phyloP scores from a whole-genome alignment of 1,284 basidiomycete species.

The Sanguinoderma infundibulare region DNA sequence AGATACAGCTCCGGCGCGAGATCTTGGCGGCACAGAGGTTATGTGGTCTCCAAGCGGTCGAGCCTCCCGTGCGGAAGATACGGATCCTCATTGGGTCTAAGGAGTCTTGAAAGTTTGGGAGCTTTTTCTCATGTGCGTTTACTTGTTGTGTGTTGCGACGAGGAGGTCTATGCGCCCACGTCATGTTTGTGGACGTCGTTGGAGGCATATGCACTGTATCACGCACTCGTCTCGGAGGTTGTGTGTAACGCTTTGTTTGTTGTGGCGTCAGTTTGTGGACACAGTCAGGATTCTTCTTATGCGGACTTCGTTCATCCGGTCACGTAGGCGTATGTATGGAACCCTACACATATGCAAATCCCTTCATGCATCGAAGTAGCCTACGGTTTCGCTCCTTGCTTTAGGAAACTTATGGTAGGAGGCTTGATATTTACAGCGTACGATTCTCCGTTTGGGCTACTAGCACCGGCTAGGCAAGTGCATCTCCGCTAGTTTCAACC shows the following conservation, averaged over 20 bases:
- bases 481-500: background rate
- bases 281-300: background rate
- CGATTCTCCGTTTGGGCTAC: background rate
- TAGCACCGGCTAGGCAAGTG: background rate
- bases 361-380: background rate
- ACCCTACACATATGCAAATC: background rate
- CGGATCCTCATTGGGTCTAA: conserved; percentile 70
- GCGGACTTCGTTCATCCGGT: background rate
- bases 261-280: background rate
- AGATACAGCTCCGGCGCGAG: conserved; percentile 64
- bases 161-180: background rate
- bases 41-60: conserved; percentile 58
- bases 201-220: background rate
- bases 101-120: conserved; percentile 17
- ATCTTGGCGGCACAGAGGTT: conserved; percentile 64
- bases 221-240: background rate
- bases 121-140: background rate
- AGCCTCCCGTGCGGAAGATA: conserved; percentile 60
- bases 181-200: background rate
- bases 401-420: background rate
- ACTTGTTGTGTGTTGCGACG: background rate
- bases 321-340: background rate
- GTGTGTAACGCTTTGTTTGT: background rate
- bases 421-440: background rate
- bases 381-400: background rate